Evolutionary conservation across 2,329 filamentous ascomycete genomes (phyloP), one percentile per base, ranked within the genome.

Genomic region (Aureobasidium melanogenum): DNA sequence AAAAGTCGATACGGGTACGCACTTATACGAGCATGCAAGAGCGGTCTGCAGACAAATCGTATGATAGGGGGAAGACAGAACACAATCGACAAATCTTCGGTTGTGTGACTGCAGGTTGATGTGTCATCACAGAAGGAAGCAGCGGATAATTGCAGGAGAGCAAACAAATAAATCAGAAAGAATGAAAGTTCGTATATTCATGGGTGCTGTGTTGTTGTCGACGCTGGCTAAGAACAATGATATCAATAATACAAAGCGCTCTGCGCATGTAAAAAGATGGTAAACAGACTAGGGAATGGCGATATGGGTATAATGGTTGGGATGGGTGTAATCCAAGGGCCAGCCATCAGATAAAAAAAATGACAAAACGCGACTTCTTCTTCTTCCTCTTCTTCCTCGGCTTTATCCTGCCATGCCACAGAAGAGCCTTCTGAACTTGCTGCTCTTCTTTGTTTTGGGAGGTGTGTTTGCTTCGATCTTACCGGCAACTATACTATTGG

Each of bases 361-460:
- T 8, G 6, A 30, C 8, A 5, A 24, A 24, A 43, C 17, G 17
- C n/a, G n/a, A n/a, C 32, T 36, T 36, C 2, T 26, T 55, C 38
- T 8, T 30, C 28, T 38, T 55, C 15, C 38, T 55, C 28, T 56
- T 43, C 12, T 41, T 34, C 2, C 17, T 50, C 19, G 3, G 2
- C 32, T 24, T 56, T 39, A 57, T 4, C 54, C 54, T n/a, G 41
- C 54, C 56, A 59, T 59, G 7, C 56, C 56, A 14, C 56, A 59
- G n/a, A 59, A 59, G 1, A 59, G 44, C 9, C 17, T 59, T 50
- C 28, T 39, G 44, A 59, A 50, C 22, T 15, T 50, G 32, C 43
- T 38, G 22, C 15, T 30, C 34, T 50, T 59, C 32, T 44, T 59
- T 17, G 32, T 14, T 26, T 50, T 50, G 15, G 22, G 7, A 12